A percentile compares a stretch with the other conserved stretches of the same genome.
These are phyloP conservation scores for Dianthus caryophyllus DNA, from an alignment of 148 eudicot genomes.

Conservation along the genomic window DNA sequence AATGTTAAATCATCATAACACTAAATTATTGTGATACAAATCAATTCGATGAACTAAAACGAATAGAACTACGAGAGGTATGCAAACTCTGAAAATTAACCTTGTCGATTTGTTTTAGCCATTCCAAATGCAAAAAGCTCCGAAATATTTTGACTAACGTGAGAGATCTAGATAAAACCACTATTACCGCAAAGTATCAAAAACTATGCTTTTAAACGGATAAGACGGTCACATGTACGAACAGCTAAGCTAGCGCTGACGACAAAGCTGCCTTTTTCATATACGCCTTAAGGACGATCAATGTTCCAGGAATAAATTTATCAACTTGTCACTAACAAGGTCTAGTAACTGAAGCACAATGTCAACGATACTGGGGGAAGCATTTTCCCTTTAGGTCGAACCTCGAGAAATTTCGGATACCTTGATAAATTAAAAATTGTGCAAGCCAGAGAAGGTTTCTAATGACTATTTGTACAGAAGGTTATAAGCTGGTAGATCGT, in stretches of 20 bases:
- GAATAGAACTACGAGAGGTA: too few species aligned
- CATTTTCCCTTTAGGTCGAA: neutral
- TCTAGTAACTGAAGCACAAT: neutral
- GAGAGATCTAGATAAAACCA: too few species aligned
- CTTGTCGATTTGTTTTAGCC: too few species aligned
- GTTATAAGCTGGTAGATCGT: slow-evolving; percentile 82
- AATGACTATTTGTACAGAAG: slow-evolving; percentile 49
- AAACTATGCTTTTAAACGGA: neutral
- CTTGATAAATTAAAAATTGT: neutral
- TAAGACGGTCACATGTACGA: neutral
- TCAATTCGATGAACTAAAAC: too few species aligned
- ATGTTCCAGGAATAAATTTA: neutral
- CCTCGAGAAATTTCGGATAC: neutral
- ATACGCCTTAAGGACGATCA: neutral
- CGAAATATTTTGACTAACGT: too few species aligned
- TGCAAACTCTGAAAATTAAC: too few species aligned
- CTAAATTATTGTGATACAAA: too few species aligned
- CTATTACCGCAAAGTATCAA: too few species aligned
- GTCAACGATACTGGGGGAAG: neutral
- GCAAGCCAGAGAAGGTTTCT: neutral
- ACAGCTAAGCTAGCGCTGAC: neutral
- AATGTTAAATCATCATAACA: too few species aligned
- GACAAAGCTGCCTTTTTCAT: neutral
- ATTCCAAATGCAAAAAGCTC: too few species aligned
- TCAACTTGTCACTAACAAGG: neutral